Percentiles rank a stretch among this genome's conserved stretches.
phyloP scores from a whole-genome alignment of 2,329 filamentous ascomycete species.

The Diaporthe vaccinii region DNA sequence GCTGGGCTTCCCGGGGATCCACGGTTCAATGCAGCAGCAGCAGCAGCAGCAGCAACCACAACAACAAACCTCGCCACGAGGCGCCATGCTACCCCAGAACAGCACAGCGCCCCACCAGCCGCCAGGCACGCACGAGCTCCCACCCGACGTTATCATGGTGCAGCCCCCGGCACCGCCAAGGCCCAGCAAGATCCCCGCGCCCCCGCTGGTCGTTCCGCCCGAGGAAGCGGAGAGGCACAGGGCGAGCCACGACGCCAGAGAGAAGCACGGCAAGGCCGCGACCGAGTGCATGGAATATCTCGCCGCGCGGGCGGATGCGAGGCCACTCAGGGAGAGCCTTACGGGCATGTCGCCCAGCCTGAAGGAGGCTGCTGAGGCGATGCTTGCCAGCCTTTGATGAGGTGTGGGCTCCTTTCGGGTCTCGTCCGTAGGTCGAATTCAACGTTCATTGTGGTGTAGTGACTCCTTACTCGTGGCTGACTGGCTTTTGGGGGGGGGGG shows the following conservation, averaged over 20 bases:
- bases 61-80: neutral
- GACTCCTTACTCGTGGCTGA: neutral
- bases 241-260: neutral
- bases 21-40: too few relatives aligned
- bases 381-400: slow-evolving; percentile 4
- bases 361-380: slow-evolving; percentile 25
- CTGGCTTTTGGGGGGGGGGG: too few relatives aligned
- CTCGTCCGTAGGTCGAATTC: neutral
- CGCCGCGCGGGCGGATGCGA: slow-evolving; percentile 6
- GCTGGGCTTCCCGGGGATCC: neutral
- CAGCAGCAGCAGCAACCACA: slow-evolving; percentile 8
- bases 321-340: slow-evolving; percentile 24
- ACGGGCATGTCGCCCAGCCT: slow-evolving; percentile 37
- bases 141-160: neutral
- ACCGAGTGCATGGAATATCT: slow-evolving; percentile 35
- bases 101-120: neutral
- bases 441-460: too few relatives aligned
- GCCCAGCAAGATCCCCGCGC: slow-evolving; percentile 18
- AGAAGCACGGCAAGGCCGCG: slow-evolving; percentile 7
- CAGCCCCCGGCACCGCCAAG: slow-evolving; percentile 1
- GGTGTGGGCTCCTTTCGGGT: too few relatives aligned
- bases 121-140: neutral
- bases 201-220: slow-evolving; percentile 19
- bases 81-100: neutral
- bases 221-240: slow-evolving; percentile 25